Percentiles rank a stretch among this genome's conserved stretches.
Evolutionary conservation across 768 basidiomycete genomes (phyloP).

Genomic region (Grammothele lineata): DNA sequence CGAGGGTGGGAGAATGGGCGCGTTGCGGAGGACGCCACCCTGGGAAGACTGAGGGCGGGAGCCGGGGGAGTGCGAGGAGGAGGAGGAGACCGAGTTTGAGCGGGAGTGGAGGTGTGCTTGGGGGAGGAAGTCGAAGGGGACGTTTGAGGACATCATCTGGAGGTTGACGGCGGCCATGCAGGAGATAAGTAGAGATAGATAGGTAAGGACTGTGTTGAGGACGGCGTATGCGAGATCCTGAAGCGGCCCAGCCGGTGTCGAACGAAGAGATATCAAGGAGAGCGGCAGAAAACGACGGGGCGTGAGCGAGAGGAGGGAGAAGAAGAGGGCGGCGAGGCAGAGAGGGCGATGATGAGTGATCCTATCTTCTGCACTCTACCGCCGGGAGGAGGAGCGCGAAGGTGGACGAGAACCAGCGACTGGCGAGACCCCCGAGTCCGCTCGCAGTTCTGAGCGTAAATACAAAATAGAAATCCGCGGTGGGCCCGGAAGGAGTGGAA

Average conservation of each 20-base stretch:
- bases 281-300: conserved; percentile 7
- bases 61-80: conserved; percentile 65
- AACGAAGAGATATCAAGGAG: conserved; percentile 18
- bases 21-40: conserved; percentile 51
- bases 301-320: conserved; percentile 8
- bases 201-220: conserved; percentile 36
- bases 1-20: conserved; percentile 44
- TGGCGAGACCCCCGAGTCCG: conserved; percentile 9
- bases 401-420: conserved; percentile 2
- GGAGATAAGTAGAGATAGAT: conserved; percentile 23
- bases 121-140: conserved; percentile 71
- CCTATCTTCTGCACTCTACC: conserved; percentile 6
- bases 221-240: conserved; percentile 27
- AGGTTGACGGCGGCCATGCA: conserved; percentile 71
- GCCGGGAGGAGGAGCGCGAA: conserved; percentile 1
- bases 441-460: conserved; percentile 7
- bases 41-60: conserved; percentile 80
- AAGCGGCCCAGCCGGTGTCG: conserved; percentile 55
- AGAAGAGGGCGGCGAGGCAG: conserved; percentile 16
- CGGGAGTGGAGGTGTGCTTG: conserved; percentile 63
- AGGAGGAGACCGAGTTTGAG: conserved; percentile 74
- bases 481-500: conserved; percentile 14
- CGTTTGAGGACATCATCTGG: conserved; percentile 63
- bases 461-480: conserved; percentile 10
- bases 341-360: conserved; percentile 20